These are phyloP conservation scores for Didymella exigua DNA, from an alignment of 2,329 filamentous ascomycete species.

Conservation along the genomic window DNA sequence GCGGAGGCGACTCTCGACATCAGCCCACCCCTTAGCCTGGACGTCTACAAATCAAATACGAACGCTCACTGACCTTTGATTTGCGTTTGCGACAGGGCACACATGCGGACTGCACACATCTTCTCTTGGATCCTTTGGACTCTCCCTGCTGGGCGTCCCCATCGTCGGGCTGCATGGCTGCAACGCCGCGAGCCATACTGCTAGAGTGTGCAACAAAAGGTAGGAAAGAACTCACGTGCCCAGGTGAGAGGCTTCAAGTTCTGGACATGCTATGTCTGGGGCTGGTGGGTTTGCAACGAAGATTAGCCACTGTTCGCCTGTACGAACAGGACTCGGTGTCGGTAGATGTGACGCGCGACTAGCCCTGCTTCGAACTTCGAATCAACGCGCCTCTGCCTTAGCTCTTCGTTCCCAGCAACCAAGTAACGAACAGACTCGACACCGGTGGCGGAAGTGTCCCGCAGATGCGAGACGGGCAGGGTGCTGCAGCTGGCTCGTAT, in stretches of 20 bases:
- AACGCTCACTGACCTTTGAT: conserved; percentile 50
- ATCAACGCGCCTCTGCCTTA: conserved; percentile 12
- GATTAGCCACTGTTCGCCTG: conserved; percentile 6
- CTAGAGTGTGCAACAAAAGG: conserved; percentile 17
- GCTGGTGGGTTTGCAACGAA: conserved; percentile 5
- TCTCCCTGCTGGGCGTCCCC: conserved; percentile 29
- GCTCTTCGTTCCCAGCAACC: conserved; percentile 4
- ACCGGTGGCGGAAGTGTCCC: conserved; percentile 10
- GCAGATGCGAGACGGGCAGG: neutral
- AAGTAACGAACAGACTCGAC: conserved; percentile 7
- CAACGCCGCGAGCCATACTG: conserved; percentile 38
- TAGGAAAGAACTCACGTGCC: conserved; percentile 20
- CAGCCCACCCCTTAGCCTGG: conserved; percentile 10
- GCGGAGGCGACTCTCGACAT: conserved; percentile 26
- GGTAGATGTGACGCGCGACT: conserved; percentile 24
- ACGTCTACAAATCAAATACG: neutral
- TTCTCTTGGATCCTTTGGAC: conserved; percentile 40
- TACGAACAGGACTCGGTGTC: conserved; percentile 7
- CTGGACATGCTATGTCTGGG: conserved; percentile 24
- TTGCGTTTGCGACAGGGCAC: conserved; percentile 59
- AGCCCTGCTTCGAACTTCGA: conserved; percentile 6
- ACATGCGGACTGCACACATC: conserved; percentile 51
- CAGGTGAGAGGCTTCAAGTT: conserved; percentile 19
- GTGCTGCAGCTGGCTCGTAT: neutral
- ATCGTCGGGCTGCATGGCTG: conserved; percentile 29